phyloP scores from a whole-genome alignment of 371 early-diverging fungal genomes.

The Conidiobolus incongruus region DNA sequence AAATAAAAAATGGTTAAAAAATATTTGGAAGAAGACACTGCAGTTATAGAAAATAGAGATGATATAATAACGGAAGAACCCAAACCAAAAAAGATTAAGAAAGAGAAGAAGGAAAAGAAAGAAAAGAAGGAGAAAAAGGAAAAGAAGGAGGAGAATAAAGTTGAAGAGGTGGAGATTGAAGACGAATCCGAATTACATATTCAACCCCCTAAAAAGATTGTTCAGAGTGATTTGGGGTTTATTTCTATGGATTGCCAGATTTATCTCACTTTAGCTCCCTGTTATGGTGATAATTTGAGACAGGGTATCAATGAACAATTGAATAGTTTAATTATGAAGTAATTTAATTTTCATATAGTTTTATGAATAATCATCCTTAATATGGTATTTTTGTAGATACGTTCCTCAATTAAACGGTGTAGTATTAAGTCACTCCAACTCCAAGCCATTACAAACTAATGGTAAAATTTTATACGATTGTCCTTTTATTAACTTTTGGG shows the following conservation, averaged over 20 bases:
- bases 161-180: too few species aligned
- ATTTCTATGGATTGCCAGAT: neutral
- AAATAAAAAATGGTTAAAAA: too few species aligned
- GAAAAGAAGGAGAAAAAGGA: neutral
- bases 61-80: neutral
- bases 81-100: neutral
- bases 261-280: constrained; percentile 27
- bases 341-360: constrained; percentile 3
- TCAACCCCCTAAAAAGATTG: too few species aligned
- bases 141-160: neutral
- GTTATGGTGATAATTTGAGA: constrained; percentile 31
- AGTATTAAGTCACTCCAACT: constrained; percentile 53
- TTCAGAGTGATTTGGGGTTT: too few species aligned
- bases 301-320: constrained; percentile 59
- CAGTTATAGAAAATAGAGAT: too few species aligned
- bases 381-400: constrained; percentile 19
- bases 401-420: constrained; percentile 74
- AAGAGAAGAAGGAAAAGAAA: neutral
- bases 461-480: constrained; percentile 62
- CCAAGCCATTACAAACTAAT: constrained; percentile 24
- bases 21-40: too few species aligned
- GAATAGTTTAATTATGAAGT: constrained; percentile 73
- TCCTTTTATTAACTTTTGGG: constrained; percentile 58
- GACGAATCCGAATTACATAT: too few species aligned
- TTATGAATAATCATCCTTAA: neutral